phyloP scores from a whole-genome alignment of 108 stramenopile species.

The Seminavis robusta region DNA sequence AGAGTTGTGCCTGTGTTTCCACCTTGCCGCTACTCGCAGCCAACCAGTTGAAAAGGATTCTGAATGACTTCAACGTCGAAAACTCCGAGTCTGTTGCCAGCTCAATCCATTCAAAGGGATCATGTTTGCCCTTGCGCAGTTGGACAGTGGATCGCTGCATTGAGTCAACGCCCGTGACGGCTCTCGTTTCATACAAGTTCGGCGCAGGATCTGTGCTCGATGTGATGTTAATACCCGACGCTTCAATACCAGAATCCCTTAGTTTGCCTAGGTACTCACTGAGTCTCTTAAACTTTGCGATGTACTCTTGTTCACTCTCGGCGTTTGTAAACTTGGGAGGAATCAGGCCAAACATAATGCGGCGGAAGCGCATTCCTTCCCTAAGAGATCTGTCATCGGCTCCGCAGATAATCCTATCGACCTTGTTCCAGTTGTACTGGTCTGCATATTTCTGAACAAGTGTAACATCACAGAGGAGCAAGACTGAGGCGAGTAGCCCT shows the following conservation, averaged over 20 bases:
- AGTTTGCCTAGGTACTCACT: conserved; percentile 71
- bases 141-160: conserved; percentile 61
- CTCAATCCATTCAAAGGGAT: conserved; percentile 85
- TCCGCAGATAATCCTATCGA: conserved; percentile 81
- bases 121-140: conserved; percentile 54
- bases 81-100: conserved; percentile 65
- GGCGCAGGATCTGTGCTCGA: conserved; percentile 10
- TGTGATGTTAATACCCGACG: conserved; percentile 43
- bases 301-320: conserved; percentile 66
- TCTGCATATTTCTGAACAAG: conserved; percentile 79
- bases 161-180: conserved; percentile 10
- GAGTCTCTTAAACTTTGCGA: conserved; percentile 59
- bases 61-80: conserved; percentile 67
- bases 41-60: conserved; percentile 87
- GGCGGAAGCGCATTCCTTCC: conserved; percentile 66
- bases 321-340: conserved; percentile 49
- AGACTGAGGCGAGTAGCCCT: not conserved
- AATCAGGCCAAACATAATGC: conserved; percentile 75
- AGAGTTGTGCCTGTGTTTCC: conserved; percentile 76
- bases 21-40: conserved; percentile 80
- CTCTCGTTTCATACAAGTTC: not conserved
- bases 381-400: conserved; percentile 53
- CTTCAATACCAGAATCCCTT: conserved; percentile 26
- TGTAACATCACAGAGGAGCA: not conserved
- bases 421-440: conserved; percentile 78